Evolutionary conservation across 2,329 filamentous ascomycete species (phyloP), one percentile per base, ranked within the genome.

Genomic region (Alternaria metachromatica): DNA sequence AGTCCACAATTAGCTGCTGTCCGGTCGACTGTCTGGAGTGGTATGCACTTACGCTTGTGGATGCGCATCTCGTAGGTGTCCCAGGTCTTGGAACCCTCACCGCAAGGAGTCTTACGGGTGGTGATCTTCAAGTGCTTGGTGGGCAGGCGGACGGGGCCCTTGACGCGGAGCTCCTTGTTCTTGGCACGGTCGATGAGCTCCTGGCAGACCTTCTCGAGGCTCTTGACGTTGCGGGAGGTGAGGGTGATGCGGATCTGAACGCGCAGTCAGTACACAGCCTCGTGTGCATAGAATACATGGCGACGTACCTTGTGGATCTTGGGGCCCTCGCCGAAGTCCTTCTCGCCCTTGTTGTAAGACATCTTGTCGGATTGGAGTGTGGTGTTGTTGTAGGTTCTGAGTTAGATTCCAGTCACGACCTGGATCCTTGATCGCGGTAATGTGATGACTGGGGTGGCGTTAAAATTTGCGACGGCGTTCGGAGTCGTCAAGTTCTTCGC

Each of bases 71-170:
- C 95, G 85, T 88, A 99, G 84, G 88, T 90, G 84, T 98, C 96
- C 96, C 96, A 99, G 82, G 96, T 99, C 93, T 99, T 99, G 85
- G 92, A 96, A 87, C 96, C 96, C 90, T 99, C 96, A 92, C 96
- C 96, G 87, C 92, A 96, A 84, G 96, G 96, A 73, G 96, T 98
- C 92, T 99, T 99, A 82, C 96, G 92, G 88, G 96, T 97, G 83
- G 92, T 93, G 88, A 97, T 90, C 89, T 96, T 93, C 80, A 98
- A 89, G 83, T 89, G 93, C 91, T 97, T 97, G 87, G 94, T 97
- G 79, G 96, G 94, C 80, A 97, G 92, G 81, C 95, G 94, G 85
- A 98, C 95, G 82, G 95, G 94, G 81, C 96, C 95, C 92, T 98
- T 98, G 87, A 97, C 93, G 83, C 92, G 92, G 81, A 99, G 92